phyloP scores from a whole-genome alignment of 192 early-diverging fungal genomes.

The Funneliformis geosporum region DNA sequence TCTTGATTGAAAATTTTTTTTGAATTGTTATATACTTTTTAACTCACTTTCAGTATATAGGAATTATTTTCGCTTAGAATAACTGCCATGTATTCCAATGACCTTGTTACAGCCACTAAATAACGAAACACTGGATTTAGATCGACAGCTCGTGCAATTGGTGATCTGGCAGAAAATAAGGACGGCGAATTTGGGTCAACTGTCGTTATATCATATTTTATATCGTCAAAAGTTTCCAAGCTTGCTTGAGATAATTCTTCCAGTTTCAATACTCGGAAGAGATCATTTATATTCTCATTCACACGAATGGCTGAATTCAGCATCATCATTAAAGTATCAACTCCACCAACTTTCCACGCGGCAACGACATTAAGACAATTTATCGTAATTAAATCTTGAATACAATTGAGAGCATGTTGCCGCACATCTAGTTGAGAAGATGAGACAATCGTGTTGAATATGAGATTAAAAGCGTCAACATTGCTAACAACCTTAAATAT shows the following conservation, averaged over 20 bases:
- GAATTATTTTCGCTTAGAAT: conserved; percentile 42
- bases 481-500: neutral
- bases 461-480: conserved; percentile 38
- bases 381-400: conserved; percentile 41
- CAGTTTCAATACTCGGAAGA: conserved; percentile 28
- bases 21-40: neutral
- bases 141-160: conserved; percentile 12
- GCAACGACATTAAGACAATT: conserved; percentile 44
- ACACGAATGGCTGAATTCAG: conserved; percentile 25
- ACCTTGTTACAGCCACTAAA: conserved; percentile 37
- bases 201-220: conserved; percentile 35
- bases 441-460: conserved; percentile 37
- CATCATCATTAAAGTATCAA: conserved; percentile 35
- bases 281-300: conserved; percentile 31
- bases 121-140: conserved; percentile 38
- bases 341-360: conserved; percentile 40
- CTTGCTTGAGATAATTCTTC: conserved; percentile 19
- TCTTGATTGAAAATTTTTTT: neutral
- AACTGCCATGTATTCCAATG: conserved; percentile 41
- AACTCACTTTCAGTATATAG: conserved; percentile 41
- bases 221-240: conserved; percentile 10
- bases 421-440: conserved; percentile 44
- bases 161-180: conserved; percentile 36
- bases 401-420: conserved; percentile 42
- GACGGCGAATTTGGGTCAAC: conserved; percentile 6